These are phyloP conservation scores for Diplodia corticola DNA, from an alignment of 2,329 filamentous ascomycete species.

Conservation along the genomic window DNA sequence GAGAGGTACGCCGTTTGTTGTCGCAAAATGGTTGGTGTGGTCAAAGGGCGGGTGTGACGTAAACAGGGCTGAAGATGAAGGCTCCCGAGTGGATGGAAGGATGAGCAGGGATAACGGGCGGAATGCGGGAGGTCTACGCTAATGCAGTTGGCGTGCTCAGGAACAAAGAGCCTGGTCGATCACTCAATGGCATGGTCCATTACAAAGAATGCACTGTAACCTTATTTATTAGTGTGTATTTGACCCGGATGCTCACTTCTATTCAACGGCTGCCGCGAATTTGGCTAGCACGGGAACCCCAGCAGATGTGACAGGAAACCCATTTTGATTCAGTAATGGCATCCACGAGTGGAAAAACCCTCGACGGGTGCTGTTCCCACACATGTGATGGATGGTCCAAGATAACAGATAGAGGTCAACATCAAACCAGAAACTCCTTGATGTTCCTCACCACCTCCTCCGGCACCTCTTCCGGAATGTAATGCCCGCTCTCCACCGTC, in stretches of 20 bases:
- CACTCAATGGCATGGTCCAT: not conserved
- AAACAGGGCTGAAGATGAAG: not conserved
- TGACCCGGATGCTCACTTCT: no score
- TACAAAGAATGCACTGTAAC: no score
- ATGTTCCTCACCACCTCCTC: conserved; percentile 42
- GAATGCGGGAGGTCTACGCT: not conserved
- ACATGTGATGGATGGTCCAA: no score
- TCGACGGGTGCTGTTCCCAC: no score
- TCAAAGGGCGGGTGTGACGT: not conserved
- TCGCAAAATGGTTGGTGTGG: not conserved
- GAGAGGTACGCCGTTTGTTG: not conserved
- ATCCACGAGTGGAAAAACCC: no score
- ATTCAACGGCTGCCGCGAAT: no score
- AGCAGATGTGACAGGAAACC: no score
- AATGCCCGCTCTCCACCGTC: conserved; percentile 50
- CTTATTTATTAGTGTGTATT: no score
- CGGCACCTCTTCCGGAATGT: conserved; percentile 55
- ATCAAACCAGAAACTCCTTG: conserved; percentile 20
- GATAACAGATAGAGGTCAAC: no score
- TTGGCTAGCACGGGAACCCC: no score
- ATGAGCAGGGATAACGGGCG: not conserved
- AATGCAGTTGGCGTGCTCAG: not conserved
- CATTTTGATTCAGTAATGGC: no score
- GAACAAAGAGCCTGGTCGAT: not conserved
- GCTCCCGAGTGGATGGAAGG: conserved; percentile 4